Conservation (phyloP, 2,329 filamentous ascomycete species). For the Nectriaceae sp. region DNA sequence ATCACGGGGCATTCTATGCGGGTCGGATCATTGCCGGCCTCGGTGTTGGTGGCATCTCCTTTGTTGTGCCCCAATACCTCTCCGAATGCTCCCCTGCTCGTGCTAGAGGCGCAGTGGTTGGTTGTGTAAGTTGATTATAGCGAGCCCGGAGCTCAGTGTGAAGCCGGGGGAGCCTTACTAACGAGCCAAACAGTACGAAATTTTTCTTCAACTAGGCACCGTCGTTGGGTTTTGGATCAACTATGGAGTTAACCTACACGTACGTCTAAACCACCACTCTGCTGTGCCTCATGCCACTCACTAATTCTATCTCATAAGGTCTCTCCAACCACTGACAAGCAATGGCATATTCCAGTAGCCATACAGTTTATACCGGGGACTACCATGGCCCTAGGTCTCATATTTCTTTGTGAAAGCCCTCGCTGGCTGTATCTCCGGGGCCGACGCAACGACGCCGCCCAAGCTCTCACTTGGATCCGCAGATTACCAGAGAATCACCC, state of each 20-base stretch:
- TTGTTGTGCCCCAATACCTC: slow-evolving; percentile 59
- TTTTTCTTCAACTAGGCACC: too few relatives aligned
- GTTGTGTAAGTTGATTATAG: slow-evolving; percentile 54
- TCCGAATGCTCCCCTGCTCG: slow-evolving; percentile 56
- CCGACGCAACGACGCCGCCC: slow-evolving; percentile 10
- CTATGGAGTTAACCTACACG: slow-evolving; percentile 30
- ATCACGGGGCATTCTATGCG: slow-evolving; percentile 56
- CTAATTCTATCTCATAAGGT: too few relatives aligned
- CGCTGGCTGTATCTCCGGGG: slow-evolving; percentile 25
- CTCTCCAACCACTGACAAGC: slow-evolving; percentile 13
- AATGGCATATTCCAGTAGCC: slow-evolving; percentile 46
- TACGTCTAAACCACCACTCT: slow-evolving; percentile 13
- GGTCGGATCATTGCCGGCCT: slow-evolving; percentile 51
- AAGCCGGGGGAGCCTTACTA: too few relatives aligned
- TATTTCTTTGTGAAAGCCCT: slow-evolving; percentile 35
- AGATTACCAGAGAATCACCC: slow-evolving; percentile 15
- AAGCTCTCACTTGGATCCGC: slow-evolving; percentile 12
- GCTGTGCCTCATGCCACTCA: too few relatives aligned
- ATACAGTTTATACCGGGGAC: slow-evolving; percentile 19
- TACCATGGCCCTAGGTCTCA: slow-evolving; percentile 28
- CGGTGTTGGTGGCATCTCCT: slow-evolving; percentile 51
- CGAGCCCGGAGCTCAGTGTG: slow-evolving; percentile 51
- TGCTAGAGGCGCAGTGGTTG: slow-evolving; percentile 53
- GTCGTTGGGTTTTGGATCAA: too few relatives aligned
- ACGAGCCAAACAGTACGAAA: too few relatives aligned